A percentile compares a stretch with the other conserved stretches of the same genome.
Conservation (phyloP, 495 filamentous ascomycete genomes). For the Penicillium angulare region DNA sequence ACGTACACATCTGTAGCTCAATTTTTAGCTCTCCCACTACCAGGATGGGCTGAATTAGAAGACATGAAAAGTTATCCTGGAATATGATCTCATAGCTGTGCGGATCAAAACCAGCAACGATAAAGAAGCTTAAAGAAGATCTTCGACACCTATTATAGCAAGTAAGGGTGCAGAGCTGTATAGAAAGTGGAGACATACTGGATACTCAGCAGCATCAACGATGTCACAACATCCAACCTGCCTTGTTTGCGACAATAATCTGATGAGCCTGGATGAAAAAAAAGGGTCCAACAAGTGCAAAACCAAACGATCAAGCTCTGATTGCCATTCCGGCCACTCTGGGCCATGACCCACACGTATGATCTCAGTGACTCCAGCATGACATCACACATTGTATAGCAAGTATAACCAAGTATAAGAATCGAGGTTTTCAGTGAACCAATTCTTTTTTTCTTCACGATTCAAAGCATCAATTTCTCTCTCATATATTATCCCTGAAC, state of each 20-base stretch:
- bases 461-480: not conserved
- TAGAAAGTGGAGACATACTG: constrained; percentile 13
- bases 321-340: constrained; percentile 11
- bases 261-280: constrained; percentile 4
- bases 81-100: no score
- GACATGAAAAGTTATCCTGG: no score
- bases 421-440: not conserved
- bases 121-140: not conserved
- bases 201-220: constrained; percentile 5
- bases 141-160: not conserved
- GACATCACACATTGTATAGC: constrained; percentile 30
- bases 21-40: no score
- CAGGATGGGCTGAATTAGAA: no score
- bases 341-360: constrained; percentile 27
- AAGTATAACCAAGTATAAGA: constrained; percentile 7
- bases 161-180: not conserved
- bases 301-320: constrained; percentile 4
- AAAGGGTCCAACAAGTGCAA: constrained; percentile 7
- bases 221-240: constrained; percentile 17
- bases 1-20: no score
- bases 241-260: constrained; percentile 13
- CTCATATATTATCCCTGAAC: not conserved
- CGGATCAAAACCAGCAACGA: no score
- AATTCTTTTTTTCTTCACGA: not conserved
- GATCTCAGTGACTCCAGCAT: constrained; percentile 38